phyloP scores from a whole-genome alignment of 2,329 filamentous ascomycete genomes.

The Zymoseptoria pseudotritici region DNA sequence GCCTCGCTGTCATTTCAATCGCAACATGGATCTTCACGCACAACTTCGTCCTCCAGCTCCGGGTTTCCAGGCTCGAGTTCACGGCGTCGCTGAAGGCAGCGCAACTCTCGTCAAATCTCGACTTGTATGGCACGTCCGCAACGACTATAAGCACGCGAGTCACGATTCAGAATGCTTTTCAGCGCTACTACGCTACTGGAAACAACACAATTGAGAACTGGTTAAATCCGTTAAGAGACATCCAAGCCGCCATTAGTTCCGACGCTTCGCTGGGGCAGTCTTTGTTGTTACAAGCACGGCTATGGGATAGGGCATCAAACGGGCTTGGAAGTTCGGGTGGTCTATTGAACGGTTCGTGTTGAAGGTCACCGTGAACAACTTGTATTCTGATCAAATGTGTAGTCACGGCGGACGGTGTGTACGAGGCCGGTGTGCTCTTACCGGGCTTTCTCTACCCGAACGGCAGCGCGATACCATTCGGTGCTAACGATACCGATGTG shows the following conservation, averaged over 20 bases:
- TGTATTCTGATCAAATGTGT: neutral
- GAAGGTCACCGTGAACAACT: neutral
- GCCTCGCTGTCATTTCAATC: constrained; percentile 70
- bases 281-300: constrained; percentile 60
- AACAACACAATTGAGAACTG: constrained; percentile 56
- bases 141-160: constrained; percentile 61
- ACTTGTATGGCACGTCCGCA: constrained; percentile 69
- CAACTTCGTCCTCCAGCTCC: constrained; percentile 51
- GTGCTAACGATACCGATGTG: constrained; percentile 40
- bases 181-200: constrained; percentile 45
- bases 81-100: constrained; percentile 82
- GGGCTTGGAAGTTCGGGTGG: constrained; percentile 44
- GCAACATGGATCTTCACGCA: constrained; percentile 61
- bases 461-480: constrained; percentile 54
- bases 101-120: constrained; percentile 69
- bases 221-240: constrained; percentile 52
- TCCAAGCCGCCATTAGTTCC: constrained; percentile 62
- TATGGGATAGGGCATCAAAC: constrained; percentile 63
- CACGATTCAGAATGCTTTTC: constrained; percentile 46
- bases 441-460: constrained; percentile 36
- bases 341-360: constrained; percentile 47
- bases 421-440: neutral
- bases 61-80: constrained; percentile 55
- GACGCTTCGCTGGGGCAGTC: constrained; percentile 36
- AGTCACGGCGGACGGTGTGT: neutral